Evolutionary conservation across 2,329 filamentous ascomycete genomes (phyloP).

Genomic region (Coniochaeta sp.): DNA sequence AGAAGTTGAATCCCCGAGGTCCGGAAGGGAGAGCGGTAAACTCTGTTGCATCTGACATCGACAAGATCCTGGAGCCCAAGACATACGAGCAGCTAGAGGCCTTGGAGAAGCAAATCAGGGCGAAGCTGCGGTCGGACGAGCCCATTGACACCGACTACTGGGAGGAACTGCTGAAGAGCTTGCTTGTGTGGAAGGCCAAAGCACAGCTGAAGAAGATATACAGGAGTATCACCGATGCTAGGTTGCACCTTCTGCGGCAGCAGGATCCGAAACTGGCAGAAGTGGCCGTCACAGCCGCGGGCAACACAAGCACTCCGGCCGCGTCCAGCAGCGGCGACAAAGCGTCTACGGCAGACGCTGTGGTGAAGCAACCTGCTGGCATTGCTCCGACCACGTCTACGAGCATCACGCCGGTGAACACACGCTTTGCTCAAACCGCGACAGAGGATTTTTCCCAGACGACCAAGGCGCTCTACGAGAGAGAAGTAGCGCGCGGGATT

Average conservation of each 20-base stretch:
- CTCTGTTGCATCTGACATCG: constrained; percentile 81
- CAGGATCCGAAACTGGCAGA: constrained; percentile 62
- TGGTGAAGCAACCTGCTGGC: constrained; percentile 19
- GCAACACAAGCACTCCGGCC: background rate
- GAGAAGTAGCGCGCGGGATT: constrained; percentile 85
- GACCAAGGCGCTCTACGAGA: constrained; percentile 82
- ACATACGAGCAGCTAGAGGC: constrained; percentile 77
- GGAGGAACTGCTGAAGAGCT: constrained; percentile 80
- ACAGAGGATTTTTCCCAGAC: constrained; percentile 80
- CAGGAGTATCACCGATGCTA: constrained; percentile 63
- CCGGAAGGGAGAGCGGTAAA: constrained; percentile 68
- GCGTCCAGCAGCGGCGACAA: background rate
- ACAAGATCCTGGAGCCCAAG: constrained; percentile 80
- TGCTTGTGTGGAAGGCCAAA: constrained; percentile 87
- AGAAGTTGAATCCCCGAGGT: constrained; percentile 52
- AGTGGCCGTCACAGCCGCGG: constrained; percentile 8
- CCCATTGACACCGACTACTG: constrained; percentile 96
- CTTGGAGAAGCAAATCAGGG: constrained; percentile 78
- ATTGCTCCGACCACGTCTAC: constrained; percentile 5
- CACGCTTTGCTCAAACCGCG: constrained; percentile 58
- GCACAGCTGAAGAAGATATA: constrained; percentile 75
- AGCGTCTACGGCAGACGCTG: constrained; percentile 24
- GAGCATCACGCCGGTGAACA: constrained; percentile 32
- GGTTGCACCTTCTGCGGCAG: constrained; percentile 57
- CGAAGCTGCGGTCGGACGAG: constrained; percentile 81